A percentile compares a stretch with the other conserved stretches of the same genome.
phyloP scores from a whole-genome alignment of 2,329 filamentous ascomycete genomes.

The Mycosphaerella sp. region DNA sequence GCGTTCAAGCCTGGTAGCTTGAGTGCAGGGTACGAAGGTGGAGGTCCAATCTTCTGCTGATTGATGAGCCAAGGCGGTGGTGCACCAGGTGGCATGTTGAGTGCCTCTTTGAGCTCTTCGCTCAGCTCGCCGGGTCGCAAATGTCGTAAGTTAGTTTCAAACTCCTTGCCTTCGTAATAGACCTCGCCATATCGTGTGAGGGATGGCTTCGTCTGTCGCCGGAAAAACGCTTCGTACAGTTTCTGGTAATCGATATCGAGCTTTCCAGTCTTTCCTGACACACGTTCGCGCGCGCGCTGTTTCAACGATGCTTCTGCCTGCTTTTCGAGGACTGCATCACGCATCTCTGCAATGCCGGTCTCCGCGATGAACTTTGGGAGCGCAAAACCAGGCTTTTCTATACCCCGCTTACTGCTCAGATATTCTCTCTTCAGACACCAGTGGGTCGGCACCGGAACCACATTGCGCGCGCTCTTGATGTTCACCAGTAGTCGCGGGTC shows the following conservation, averaged over 20 bases:
- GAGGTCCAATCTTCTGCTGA: conserved; percentile 87
- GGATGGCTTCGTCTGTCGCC: conserved; percentile 92
- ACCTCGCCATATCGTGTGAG: conserved; percentile 94
- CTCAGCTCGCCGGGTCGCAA: conserved; percentile 84
- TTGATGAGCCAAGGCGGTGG: conserved; percentile 97
- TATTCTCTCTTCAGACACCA: conserved; percentile 98
- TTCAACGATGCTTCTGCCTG: conserved; percentile 87
- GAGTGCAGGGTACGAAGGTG: conserved; percentile 89
- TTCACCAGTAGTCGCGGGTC: conserved; percentile 86
- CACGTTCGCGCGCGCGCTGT: conserved; percentile 90
- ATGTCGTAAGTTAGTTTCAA: conserved; percentile 88
- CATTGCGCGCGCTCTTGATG: conserved; percentile 91
- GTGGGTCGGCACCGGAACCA: conserved; percentile 87
- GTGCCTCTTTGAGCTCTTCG: conserved; percentile 81
- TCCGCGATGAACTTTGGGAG: conserved; percentile 96
- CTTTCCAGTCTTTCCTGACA: conserved; percentile 93
- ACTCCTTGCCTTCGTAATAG: conserved; percentile 99
- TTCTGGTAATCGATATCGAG: conserved; percentile 98
- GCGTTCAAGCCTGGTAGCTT: conserved; percentile 94
- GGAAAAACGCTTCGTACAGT: conserved; percentile 96
- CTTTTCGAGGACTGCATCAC: conserved; percentile 91
- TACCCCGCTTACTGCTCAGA: conserved; percentile 89
- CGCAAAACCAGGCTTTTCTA: conserved; percentile 89
- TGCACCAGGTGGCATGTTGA: conserved; percentile 87
- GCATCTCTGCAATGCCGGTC: conserved; percentile 96